phyloP scores from a whole-genome alignment of 495 filamentous ascomycete species.

The Xylaria scruposa region DNA sequence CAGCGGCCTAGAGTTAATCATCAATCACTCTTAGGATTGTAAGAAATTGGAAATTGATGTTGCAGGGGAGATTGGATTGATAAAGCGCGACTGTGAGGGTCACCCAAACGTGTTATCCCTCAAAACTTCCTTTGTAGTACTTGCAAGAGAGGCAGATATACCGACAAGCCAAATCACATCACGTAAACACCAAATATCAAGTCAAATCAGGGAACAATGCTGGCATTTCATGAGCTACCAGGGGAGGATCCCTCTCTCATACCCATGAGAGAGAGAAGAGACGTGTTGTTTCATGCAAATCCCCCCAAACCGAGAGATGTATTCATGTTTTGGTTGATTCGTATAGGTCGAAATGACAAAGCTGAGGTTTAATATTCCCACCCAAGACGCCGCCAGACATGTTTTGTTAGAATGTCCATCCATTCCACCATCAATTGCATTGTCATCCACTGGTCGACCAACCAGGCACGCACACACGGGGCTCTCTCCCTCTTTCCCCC shows the following conservation, averaged over 20 bases:
- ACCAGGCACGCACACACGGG: conserved; percentile 15
- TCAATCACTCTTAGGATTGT: no score
- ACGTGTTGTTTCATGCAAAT: conserved; percentile 34
- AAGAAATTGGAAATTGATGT: no score
- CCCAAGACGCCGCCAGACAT: conserved; percentile 44
- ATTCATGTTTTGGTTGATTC: conserved; percentile 28
- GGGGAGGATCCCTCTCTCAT: conserved; percentile 34
- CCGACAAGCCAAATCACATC: not conserved
- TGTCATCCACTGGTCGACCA: conserved; percentile 29
- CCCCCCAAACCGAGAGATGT: conserved; percentile 35
- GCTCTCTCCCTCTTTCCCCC: conserved; percentile 22
- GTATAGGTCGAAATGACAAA: conserved; percentile 32
- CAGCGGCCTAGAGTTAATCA: no score
- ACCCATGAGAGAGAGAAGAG: conserved; percentile 32
- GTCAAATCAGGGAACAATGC: conserved; percentile 36
- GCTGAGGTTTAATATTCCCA: conserved; percentile 41
- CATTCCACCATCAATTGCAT: conserved; percentile 29
- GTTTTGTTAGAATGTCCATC: conserved; percentile 31
- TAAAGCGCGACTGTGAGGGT: no score
- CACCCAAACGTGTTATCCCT: no score
- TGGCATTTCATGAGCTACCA: conserved; percentile 42
- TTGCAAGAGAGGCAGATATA: not conserved
- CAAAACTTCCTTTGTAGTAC: not conserved
- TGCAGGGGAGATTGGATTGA: no score
- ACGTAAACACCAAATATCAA: not conserved